phyloP scores from a whole-genome alignment of 345 rosid genomes.

The Stellera chamaejasme region DNA sequence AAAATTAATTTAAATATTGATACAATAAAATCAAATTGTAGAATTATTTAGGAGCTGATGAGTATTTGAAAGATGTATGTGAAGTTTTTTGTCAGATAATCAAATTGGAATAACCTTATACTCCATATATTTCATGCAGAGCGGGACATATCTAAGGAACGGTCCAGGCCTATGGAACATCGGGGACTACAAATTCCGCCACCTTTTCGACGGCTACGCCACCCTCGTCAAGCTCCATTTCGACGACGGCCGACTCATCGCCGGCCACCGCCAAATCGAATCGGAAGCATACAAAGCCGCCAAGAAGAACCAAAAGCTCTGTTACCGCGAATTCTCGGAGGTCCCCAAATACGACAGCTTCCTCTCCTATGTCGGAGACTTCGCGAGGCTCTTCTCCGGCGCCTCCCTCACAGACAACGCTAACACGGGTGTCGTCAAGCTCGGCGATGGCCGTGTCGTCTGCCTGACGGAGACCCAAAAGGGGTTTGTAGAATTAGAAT shows the following conservation, averaged over 20 bases:
- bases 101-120: not conserved
- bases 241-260: slow-evolving; percentile 46
- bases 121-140: slow-evolving; percentile 39
- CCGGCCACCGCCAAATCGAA: slow-evolving; percentile 81
- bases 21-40: too few relatives aligned
- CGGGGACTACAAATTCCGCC: slow-evolving; percentile 75
- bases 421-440: slow-evolving; percentile 75
- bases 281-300: slow-evolving; percentile 90
- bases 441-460: slow-evolving; percentile 85
- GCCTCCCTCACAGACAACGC: slow-evolving; percentile 88
- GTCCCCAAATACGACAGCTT: slow-evolving; percentile 54
- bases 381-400: slow-evolving; percentile 74
- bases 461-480: slow-evolving; percentile 93
- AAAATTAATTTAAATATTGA: too few relatives aligned
- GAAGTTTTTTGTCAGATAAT: too few relatives aligned
- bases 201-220: slow-evolving; percentile 95
- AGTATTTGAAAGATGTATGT: too few relatives aligned
- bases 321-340: slow-evolving; percentile 93
- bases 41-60: too few relatives aligned
- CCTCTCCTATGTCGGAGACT: slow-evolving; percentile 57
- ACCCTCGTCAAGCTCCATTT: slow-evolving; percentile 65
- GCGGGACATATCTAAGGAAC: slow-evolving; percentile 84
- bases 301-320: slow-evolving; percentile 49
- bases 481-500: slow-evolving; percentile 20
- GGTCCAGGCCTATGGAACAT: slow-evolving; percentile 95